Evolutionary conservation across 345 rosid genomes (phyloP), one percentile per base, ranked within the genome.

Genomic region (Eucalyptus brandiana): DNA sequence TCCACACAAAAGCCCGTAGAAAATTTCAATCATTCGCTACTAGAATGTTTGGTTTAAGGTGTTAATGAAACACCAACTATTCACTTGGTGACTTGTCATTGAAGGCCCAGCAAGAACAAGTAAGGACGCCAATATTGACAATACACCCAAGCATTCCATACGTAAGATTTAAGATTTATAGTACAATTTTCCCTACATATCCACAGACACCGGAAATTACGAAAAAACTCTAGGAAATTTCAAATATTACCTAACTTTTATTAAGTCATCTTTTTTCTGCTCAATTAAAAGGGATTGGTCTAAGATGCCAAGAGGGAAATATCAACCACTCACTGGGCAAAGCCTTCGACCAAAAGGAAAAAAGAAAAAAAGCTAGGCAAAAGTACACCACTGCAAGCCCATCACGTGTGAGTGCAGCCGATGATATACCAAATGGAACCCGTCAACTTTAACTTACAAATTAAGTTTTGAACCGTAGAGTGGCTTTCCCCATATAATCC

Each of bases 181-280:
- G 18, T 32, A 32, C 23, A 32, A 67, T 67, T 8, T 67, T 67
- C 80, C 37, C 7, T 17, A 32, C 6, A 62, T 13, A 28, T 62
- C 30, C 8, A 62, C n/a, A 62, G 16, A 62, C 37, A 67, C 18
- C 40, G 32, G 23, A 69, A 69, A 32, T 18, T 69, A 69, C 23
- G 7, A 69, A 69, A 69, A 32, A 69, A 5, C 42, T 30, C 80
- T 69, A 32, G 0, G 12, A n/a, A 65, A n/a, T 65, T 65, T n/a
- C 18, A 14, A 30, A 67, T 8, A 34, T 17, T 34, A 34, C 42
- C 42, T 4, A 69, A 32, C 34, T 69, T 69, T 69, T 69, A 9
- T 6, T 0, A 5, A 18, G 12, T 16, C 23, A 19, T 17, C 24
- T 65, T 69, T 69, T 69, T 17, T 69, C 0, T 0, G 23, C 24